Conservation (phyloP, 1,139 yeast genomes). For the Candida sp. region DNA sequence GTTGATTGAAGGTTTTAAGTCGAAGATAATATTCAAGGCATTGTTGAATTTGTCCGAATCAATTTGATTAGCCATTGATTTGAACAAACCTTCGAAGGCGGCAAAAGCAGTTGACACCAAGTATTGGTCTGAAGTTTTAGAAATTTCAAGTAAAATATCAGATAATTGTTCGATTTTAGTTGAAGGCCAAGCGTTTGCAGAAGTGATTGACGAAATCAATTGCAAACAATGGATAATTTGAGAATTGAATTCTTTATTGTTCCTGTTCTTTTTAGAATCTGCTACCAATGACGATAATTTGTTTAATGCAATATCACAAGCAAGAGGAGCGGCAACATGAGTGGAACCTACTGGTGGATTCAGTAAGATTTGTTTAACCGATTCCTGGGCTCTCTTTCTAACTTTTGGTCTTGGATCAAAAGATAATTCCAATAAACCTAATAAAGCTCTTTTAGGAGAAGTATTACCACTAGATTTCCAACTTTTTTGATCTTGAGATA, state of each 20-base stretch:
- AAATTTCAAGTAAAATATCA: constrained; percentile 68
- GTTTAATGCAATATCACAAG: constrained; percentile 67
- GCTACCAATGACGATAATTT: constrained; percentile 46
- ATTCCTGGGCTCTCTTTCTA: constrained; percentile 92
- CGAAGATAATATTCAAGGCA: constrained; percentile 70
- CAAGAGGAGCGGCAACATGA: constrained; percentile 70
- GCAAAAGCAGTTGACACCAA: constrained; percentile 77
- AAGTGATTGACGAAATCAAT: constrained; percentile 63
- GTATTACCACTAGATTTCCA: constrained; percentile 60
- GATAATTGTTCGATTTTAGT: constrained; percentile 68
- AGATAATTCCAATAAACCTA: constrained; percentile 76
- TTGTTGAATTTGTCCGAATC: constrained; percentile 60
- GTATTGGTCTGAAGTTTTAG: constrained; percentile 82
- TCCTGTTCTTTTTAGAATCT: constrained; percentile 32
- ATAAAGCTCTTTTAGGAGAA: constrained; percentile 79
- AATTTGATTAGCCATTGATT: constrained; percentile 65
- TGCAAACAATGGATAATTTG: constrained; percentile 75
- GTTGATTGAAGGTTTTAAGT: constrained; percentile 74
- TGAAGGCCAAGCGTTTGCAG: constrained; percentile 81
- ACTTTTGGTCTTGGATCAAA: constrained; percentile 94
- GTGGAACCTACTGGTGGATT: constrained; percentile 78
- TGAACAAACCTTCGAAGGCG: constrained; percentile 83
- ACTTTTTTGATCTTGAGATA: constrained; percentile 76
- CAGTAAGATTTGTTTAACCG: constrained; percentile 58
- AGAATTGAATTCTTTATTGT: constrained; percentile 47